phyloP scores from a whole-genome alignment of 805 yeast species.

The Schizosaccharomyces cryophilus region DNA sequence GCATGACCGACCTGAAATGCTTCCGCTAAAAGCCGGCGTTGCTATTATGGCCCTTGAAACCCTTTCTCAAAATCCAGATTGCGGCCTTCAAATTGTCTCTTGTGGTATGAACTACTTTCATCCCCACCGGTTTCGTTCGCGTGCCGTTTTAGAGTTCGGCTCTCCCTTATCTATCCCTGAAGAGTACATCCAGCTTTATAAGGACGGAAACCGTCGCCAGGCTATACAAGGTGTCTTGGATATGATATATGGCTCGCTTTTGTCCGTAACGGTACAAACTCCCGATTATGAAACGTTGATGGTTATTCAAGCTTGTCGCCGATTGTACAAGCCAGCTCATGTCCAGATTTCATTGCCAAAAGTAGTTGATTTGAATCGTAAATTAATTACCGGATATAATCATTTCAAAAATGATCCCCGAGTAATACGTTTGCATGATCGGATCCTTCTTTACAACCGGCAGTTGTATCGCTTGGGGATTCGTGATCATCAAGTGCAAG shows the following conservation, averaged over 20 bases:
- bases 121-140: constrained; percentile 79
- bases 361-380: constrained; percentile 72
- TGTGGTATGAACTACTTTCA: constrained; percentile 95
- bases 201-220: constrained; percentile 33
- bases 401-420: constrained; percentile 47
- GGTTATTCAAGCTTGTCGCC: constrained; percentile 75
- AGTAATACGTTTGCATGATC: constrained; percentile 32
- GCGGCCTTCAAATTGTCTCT: constrained; percentile 71
- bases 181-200: constrained; percentile 40
- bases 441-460: constrained; percentile 47
- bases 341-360: constrained; percentile 54
- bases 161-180: constrained; percentile 46
- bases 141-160: constrained; percentile 91
- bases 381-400: constrained; percentile 61
- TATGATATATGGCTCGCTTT: constrained; percentile 43
- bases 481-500: constrained; percentile 48
- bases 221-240: constrained; percentile 53
- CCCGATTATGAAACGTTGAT: constrained; percentile 73
- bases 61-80: constrained; percentile 47
- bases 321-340: constrained; percentile 58
- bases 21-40: constrained; percentile 91
- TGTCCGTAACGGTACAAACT: constrained; percentile 68
- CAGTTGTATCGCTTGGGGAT: constrained; percentile 37
- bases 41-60: constrained; percentile 97
- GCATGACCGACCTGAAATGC: constrained; percentile 74